Percentiles rank a stretch among this genome's conserved stretches.
Evolutionary conservation across 2,329 filamentous ascomycete genomes (phyloP).

Genomic region (Bisporella sp.): DNA sequence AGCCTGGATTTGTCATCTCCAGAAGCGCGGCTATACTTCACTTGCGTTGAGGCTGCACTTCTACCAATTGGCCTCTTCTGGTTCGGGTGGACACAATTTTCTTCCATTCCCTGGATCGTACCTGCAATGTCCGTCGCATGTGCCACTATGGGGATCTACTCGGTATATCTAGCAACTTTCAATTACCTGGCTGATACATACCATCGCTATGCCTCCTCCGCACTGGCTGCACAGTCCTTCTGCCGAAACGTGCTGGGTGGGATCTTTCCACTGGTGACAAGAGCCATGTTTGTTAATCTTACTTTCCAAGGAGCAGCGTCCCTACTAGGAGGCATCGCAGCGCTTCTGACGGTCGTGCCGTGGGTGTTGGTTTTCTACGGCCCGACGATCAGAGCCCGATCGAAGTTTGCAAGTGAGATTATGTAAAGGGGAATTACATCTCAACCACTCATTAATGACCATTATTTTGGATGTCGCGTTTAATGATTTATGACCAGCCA

Average conservation of each 20-base stretch:
- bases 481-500: too few species aligned
- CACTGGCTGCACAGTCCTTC: conserved; percentile 78
- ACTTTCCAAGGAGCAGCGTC: conserved; percentile 66
- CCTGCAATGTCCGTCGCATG: conserved; percentile 64
- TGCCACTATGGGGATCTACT: conserved; percentile 80
- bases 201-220: conserved; percentile 75
- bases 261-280: conserved; percentile 71
- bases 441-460: background rate
- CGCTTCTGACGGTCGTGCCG: conserved; percentile 67
- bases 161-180: conserved; percentile 81
- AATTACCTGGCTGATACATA: conserved; percentile 91
- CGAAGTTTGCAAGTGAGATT: conserved; percentile 56
- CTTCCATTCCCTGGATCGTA: conserved; percentile 62
- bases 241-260: conserved; percentile 81
- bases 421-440: conserved; percentile 4
- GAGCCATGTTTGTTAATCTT: conserved; percentile 64
- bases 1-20: conserved; percentile 40
- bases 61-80: conserved; percentile 77
- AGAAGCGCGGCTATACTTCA: conserved; percentile 76
- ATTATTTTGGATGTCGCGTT: too few species aligned
- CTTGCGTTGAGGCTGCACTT: conserved; percentile 67
- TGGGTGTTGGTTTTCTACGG: conserved; percentile 82
- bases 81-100: conserved; percentile 61
- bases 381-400: conserved; percentile 64
- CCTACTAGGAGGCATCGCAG: conserved; percentile 64